These are phyloP conservation scores for Actinidia arguta DNA, from an alignment of 179 eudicot genomes.

Conservation along the genomic window DNA sequence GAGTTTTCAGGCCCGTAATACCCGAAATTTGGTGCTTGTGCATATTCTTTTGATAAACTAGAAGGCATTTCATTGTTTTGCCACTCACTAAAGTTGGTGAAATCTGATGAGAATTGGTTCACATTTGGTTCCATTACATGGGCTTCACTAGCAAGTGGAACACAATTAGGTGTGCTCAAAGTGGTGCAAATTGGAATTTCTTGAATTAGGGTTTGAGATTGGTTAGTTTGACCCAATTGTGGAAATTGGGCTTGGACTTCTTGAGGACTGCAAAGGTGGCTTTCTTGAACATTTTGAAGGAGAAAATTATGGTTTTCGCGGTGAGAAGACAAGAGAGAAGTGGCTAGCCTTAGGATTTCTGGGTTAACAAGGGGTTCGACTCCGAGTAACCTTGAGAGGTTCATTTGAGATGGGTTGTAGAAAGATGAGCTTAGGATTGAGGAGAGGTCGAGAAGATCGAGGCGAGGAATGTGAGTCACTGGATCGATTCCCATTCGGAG, in stretches of 20 bases:
- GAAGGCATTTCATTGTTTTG: slow-evolving; percentile 38
- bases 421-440: slow-evolving; percentile 58
- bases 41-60: slow-evolving; percentile 27
- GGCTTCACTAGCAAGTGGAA: slow-evolving; percentile 34
- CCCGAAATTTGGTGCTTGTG: slow-evolving; percentile 18
- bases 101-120: slow-evolving; percentile 42
- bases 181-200: slow-evolving; percentile 1
- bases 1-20: slow-evolving; percentile 45
- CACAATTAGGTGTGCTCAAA: slow-evolving; percentile 3
- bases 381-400: slow-evolving; percentile 55
- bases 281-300: slow-evolving; percentile 42
- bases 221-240: slow-evolving; percentile 35
- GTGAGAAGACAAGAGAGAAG: slow-evolving; percentile 47
- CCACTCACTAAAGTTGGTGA: slow-evolving; percentile 52
- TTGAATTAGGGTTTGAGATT: slow-evolving; percentile 25
- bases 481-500: slow-evolving; percentile 96
- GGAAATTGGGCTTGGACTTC: slow-evolving; percentile 23
- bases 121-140: slow-evolving; percentile 44
- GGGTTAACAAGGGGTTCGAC: slow-evolving; percentile 50
- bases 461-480: slow-evolving; percentile 86
- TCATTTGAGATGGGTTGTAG: slow-evolving; percentile 49
- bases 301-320: slow-evolving; percentile 42
- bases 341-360: slow-evolving; percentile 54
- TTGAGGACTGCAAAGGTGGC: slow-evolving; percentile 31
- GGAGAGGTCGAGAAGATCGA: slow-evolving; percentile 86